A percentile compares a stretch with the other conserved stretches of the same genome.
These are phyloP conservation scores for Rhododendron mucronatum DNA, from an alignment of 148 eudicot species.

Conservation along the genomic window DNA sequence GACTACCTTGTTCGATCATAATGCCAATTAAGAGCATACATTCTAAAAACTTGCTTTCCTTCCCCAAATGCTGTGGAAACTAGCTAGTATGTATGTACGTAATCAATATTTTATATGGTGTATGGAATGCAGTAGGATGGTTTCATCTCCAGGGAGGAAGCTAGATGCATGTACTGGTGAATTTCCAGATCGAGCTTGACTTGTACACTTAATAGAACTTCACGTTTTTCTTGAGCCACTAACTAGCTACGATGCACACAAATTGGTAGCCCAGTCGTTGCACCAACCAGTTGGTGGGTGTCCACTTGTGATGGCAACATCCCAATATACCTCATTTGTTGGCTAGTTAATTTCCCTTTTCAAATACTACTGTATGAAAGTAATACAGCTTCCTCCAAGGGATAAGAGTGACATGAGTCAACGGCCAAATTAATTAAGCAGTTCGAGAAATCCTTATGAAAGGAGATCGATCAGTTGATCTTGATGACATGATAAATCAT, in stretches of 20 bases:
- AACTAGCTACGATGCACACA: neutral
- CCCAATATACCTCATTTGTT: neutral
- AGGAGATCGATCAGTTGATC: neutral
- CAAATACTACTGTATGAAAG: neutral
- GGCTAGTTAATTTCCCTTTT: neutral
- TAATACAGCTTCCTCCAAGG: neutral
- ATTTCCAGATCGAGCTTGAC: neutral
- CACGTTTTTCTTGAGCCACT: neutral
- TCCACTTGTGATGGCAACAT: neutral
- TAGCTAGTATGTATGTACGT: too few relatives aligned
- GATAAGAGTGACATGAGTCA: neutral
- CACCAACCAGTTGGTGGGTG: constrained; percentile 2
- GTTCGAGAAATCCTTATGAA: neutral
- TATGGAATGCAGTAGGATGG: neutral
- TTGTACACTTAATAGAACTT: neutral
- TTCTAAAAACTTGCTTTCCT: neutral
- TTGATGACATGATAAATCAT: neutral
- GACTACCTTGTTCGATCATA: neutral
- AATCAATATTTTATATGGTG: neutral
- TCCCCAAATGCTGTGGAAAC: neutral
- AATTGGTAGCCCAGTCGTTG: neutral
- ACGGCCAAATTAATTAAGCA: neutral
- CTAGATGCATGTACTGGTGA: neutral
- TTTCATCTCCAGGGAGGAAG: neutral
- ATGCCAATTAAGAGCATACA: neutral